A percentile compares a stretch with the other conserved stretches of the same genome.
Conservation (phyloP, 2,329 filamentous ascomycete genomes). For the Colletotrichum theobromicola region DNA sequence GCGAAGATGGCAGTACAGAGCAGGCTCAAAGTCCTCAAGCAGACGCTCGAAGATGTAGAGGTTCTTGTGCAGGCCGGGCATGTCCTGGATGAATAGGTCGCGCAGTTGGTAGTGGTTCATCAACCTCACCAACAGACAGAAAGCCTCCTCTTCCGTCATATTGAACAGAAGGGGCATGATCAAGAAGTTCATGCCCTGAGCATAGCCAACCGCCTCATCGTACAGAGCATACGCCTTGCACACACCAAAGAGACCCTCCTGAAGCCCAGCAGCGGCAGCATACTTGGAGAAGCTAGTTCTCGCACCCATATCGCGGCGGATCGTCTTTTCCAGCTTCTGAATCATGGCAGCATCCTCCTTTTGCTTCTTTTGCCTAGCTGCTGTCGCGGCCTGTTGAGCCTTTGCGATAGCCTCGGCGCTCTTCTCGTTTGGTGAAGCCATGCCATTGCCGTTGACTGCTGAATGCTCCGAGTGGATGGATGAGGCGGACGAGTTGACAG, state of each 20-base stretch:
- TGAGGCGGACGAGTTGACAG: constrained; percentile 78
- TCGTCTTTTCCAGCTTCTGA: constrained; percentile 87
- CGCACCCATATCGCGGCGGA: constrained; percentile 88
- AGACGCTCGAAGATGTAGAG: constrained; percentile 95
- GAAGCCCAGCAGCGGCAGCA: constrained; percentile 85
- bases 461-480: constrained; percentile 84
- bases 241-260: constrained; percentile 92
- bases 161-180: constrained; percentile 97
- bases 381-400: constrained; percentile 65
- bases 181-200: constrained; percentile 98
- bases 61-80: constrained; percentile 93
- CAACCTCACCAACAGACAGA: constrained; percentile 87
- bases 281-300: constrained; percentile 97
- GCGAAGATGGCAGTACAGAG: constrained; percentile 91
- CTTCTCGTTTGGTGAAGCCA: constrained; percentile 62
- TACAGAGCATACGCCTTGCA: constrained; percentile 98
- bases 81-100: constrained; percentile 92
- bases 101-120: constrained; percentile 97
- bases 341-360: constrained; percentile 79
- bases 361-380: constrained; percentile 77
- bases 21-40: constrained; percentile 91
- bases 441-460: constrained; percentile 60
- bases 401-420: constrained; percentile 69
- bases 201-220: constrained; percentile 93
- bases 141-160: constrained; percentile 97